Base-by-base conservation (phyloP, 805 yeast species). In the Starmerella floricola region DNA sequence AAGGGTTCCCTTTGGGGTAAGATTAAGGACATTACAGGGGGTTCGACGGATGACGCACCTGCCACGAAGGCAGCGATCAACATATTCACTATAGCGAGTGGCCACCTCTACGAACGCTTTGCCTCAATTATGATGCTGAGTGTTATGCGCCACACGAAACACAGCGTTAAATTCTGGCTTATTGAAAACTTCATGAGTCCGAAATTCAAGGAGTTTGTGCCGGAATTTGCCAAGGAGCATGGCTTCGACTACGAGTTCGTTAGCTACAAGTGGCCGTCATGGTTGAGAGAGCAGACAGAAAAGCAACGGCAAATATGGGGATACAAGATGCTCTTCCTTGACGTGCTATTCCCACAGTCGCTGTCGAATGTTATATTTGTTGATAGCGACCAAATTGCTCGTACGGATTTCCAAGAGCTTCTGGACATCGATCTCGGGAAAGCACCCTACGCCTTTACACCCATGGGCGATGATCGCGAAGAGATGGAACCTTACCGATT, bases 251-350 rank as follows among this genome's bases (percentile, higher is more conserved):
- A 78, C 55, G 88, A 85, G 53, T 61, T 85, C 34, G 67, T 91
- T n/a, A 74, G 80, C 1, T 88, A 82, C 59, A 79, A 80, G 48
- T 88, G 98, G 98, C 98, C 98, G 12, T 59, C 66, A 8, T 88
- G 96, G 94, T 65, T 88, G 17, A 70, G 87, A 38, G 69, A 70
- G 2, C 97, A 88, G 61, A 60, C 78, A 29, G 88, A 80, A 50
- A 74, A 74, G 54, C 86, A 79, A 55, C 68, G 95, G 47, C 75
- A 78, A 2, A 74, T 85, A 39, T 83, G 94, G 86, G 94, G 91
- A 3, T 83, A 80, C 57, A 88, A 88, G 59, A 78, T 87, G 28
- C 62, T 88, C 38, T 85, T 88, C 53, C 62, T 86, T 48, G 98
- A 88, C 62, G 87, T 81, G 1, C 56, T 91, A 36, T 85, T 88